phyloP scores from a whole-genome alignment of 1,284 basidiomycete genomes.

The Ustilago esculenta region DNA sequence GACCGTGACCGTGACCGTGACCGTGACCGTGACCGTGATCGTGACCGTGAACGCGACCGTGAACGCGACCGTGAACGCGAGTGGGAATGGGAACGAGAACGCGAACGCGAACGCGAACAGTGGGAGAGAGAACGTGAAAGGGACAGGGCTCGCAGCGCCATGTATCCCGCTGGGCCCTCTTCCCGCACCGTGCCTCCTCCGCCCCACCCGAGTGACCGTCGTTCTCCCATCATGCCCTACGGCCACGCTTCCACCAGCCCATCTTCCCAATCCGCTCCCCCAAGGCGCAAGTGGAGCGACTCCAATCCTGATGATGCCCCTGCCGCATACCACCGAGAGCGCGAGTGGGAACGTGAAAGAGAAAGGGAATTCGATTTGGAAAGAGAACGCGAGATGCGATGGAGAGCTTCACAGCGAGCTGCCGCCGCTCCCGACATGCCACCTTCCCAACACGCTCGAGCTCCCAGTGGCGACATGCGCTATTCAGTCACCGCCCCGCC shows the following conservation, averaged over 20 bases:
- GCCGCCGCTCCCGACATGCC: constrained; percentile 22
- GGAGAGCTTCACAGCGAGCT: constrained; percentile 39
- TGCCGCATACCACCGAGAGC: constrained; percentile 28
- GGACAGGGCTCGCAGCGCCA: constrained; percentile 16
- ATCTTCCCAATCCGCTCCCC: constrained; percentile 36
- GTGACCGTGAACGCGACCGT: constrained; percentile 33
- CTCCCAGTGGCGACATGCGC: constrained; percentile 34
- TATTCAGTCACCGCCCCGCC: constrained; percentile 21
- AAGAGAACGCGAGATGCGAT: constrained; percentile 48
- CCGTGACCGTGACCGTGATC: constrained; percentile 34
- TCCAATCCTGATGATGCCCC: constrained; percentile 45
- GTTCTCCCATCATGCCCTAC: constrained; percentile 31
- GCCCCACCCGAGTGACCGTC: constrained; percentile 11
- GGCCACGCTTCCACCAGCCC: constrained; percentile 26
- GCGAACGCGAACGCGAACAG: constrained; percentile 28
- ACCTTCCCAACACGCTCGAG: constrained; percentile 18
- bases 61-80: constrained; percentile 22
- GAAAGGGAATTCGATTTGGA: constrained; percentile 45
- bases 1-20: constrained; percentile 23
- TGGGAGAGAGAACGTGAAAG: constrained; percentile 32
- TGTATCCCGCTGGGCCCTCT: constrained; percentile 27
- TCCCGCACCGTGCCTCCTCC: constrained; percentile 29
- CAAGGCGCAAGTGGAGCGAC: constrained; percentile 56
- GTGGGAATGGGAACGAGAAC: too few relatives aligned
- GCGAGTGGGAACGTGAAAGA: constrained; percentile 48